A percentile compares a stretch with the other conserved stretches of the same genome.
phyloP scores from a whole-genome alignment of 2,329 filamentous ascomycete species.

The Epichloe baconii region DNA sequence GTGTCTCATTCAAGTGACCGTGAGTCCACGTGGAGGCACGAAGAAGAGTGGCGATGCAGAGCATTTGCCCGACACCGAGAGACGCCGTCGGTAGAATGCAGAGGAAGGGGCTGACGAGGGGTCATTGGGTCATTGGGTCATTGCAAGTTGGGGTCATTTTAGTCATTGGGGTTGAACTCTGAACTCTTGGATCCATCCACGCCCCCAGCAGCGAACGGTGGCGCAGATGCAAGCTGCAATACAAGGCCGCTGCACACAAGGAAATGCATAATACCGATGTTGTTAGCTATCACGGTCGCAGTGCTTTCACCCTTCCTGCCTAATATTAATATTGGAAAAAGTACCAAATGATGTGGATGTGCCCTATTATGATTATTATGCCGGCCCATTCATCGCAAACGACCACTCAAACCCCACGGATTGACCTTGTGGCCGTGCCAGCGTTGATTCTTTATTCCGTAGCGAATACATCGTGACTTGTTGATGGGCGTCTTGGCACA shows the following conservation, averaged over 20 bases:
- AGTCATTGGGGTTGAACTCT: too few relatives aligned
- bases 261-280: background rate
- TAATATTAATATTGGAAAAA: background rate
- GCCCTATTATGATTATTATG: too few relatives aligned
- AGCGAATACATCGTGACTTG: too few relatives aligned
- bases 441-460: background rate
- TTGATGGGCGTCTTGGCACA: too few relatives aligned
- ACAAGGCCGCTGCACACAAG: background rate
- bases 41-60: background rate
- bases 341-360: too few relatives aligned
- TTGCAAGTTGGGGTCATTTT: too few relatives aligned
- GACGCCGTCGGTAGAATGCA: background rate
- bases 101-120: background rate
- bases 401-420: conserved; percentile 15
- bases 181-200: too few relatives aligned
- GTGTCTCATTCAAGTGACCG: background rate
- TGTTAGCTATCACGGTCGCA: background rate
- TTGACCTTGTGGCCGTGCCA: conserved; percentile 15
- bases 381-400: too few relatives aligned
- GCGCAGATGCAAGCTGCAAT: background rate
- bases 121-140: background rate
- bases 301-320: background rate
- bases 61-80: background rate
- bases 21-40: conserved; percentile 4
- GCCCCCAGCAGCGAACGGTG: background rate